Conservation (phyloP, 768 basidiomycete genomes). For the Boletus huronensis region DNA sequence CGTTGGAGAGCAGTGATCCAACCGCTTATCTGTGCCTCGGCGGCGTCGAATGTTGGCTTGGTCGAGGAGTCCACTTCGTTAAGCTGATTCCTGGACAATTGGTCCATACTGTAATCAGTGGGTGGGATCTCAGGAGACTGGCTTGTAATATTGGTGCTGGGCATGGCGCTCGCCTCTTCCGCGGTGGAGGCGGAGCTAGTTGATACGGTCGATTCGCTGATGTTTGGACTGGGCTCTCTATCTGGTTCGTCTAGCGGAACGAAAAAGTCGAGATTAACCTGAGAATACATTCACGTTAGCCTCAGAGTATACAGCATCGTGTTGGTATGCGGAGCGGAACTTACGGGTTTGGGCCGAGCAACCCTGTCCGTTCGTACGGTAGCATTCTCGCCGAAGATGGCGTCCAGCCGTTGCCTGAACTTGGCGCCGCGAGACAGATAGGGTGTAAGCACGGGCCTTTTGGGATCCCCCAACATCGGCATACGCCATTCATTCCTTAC, state of each 20-base stretch:
- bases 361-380: slow-evolving; percentile 22
- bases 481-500: not conserved
- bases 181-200: not conserved
- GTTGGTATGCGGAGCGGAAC: not conserved
- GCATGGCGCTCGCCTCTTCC: slow-evolving; percentile 3
- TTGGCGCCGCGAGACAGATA: slow-evolving; percentile 18
- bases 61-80: not conserved
- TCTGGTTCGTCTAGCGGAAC: slow-evolving; percentile 3
- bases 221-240: not conserved
- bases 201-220: slow-evolving; percentile 2
- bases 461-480: not conserved
- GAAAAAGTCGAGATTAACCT: slow-evolving; percentile 16
- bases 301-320: not conserved
- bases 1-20: slow-evolving; percentile 29
- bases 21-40: slow-evolving; percentile 6
- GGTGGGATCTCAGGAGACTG: slow-evolving; percentile 12
- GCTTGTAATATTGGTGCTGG: slow-evolving; percentile 21
- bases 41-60: not conserved
- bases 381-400: slow-evolving; percentile 18
- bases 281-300: not conserved
- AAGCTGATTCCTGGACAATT: not conserved
- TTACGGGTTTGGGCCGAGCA: slow-evolving; percentile 22
- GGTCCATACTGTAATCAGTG: not conserved
- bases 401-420: slow-evolving; percentile 20
- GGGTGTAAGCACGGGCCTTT: not conserved